Evolutionary conservation across 1,284 basidiomycete genomes (phyloP), one percentile per base, ranked within the genome.

Genomic region (Bondarzewia mesenterica): DNA sequence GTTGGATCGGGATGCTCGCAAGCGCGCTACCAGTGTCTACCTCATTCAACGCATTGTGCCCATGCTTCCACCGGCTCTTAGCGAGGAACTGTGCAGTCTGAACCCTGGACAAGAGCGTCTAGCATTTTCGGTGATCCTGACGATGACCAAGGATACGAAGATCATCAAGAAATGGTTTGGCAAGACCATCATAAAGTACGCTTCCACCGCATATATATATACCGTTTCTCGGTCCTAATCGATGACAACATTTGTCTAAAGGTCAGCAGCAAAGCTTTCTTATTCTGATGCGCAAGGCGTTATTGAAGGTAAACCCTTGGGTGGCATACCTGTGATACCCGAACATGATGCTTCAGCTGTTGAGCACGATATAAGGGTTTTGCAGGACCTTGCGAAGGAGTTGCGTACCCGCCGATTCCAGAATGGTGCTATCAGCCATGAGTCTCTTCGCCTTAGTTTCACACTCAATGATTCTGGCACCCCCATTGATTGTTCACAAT

Each of bases 1-100:
- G 15, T 74, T 99, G 56, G 96, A 99, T 62, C 91, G 96, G 29
- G 96, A 99, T 67, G 96, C 96, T 44, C 83, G 93, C 58, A 98
- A 97, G 71, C 82, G 95, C 54, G 95, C 93, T 23, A 98, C 94
- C 2, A 93, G 90, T 57, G 96, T 99, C 44, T 97, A 97, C 63
- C 84, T 99, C 38, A 85, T 98, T 37, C 95, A 98, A 65, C 84
- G 93, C 41, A 83, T 89, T 25, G 93, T 98, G 8, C 93, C 94
- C 1, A 99, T 99, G 95, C 75, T 99, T 5, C 95, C 95, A 1
- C 92, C 93, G 22, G 75, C 83, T 8, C 73, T 99, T 36, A 89
- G 86, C 60, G 93, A 97, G 64, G 82, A 95, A 60, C 75, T 95
- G 20, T 99, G 96, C 72, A 94, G 90, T 68, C 78, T 99, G 46